phyloP scores from a whole-genome alignment of 148 eudicot species.

The Vaccinium corymbosum region DNA sequence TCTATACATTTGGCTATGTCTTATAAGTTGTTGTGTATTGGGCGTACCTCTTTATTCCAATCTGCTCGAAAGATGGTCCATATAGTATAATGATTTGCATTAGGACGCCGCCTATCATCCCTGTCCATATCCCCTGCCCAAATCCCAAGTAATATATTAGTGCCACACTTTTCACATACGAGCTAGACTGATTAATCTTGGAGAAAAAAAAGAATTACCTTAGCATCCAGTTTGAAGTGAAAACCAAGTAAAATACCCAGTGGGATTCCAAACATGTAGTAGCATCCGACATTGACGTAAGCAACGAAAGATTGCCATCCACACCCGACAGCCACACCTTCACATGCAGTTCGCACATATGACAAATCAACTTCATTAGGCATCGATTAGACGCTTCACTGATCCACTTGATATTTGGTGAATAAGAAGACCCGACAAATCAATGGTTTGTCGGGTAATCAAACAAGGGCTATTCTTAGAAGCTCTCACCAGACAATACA shows the following conservation, averaged over 20 bases:
- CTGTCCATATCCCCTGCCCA: background rate
- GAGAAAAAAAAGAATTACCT: background rate
- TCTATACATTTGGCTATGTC: no score
- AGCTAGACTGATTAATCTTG: background rate
- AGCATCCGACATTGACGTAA: background rate
- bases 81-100: background rate
- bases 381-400: no score
- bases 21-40: no score
- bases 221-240: background rate
- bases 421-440: no score
- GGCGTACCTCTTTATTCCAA: background rate
- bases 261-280: background rate
- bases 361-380: no score
- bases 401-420: no score
- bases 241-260: background rate
- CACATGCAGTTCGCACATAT: background rate
- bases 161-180: background rate
- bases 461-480: background rate
- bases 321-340: background rate
- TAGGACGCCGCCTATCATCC: background rate
- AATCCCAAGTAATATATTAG: background rate
- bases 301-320: constrained; percentile 6
- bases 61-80: background rate
- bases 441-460: no score
- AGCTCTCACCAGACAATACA: constrained; percentile 27